Percentiles rank a stretch among this genome's conserved stretches.
Conservation (phyloP, 495 filamentous ascomycete species). For the Sphaerosporella brunnea region DNA sequence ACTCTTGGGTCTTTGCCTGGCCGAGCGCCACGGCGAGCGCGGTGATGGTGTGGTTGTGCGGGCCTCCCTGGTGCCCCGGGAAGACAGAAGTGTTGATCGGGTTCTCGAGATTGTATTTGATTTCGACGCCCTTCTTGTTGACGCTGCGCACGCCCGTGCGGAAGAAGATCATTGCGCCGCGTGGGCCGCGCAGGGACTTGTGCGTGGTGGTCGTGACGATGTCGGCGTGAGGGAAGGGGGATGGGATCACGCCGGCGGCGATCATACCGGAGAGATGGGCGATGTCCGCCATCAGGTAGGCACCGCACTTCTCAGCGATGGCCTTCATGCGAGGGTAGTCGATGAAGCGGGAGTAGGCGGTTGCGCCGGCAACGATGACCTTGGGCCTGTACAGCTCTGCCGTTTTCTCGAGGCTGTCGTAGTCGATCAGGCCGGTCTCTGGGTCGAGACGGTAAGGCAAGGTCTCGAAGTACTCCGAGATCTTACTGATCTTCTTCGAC, state of each 20-base stretch:
- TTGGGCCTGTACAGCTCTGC: conserved; percentile 82
- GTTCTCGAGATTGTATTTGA: conserved; percentile 77
- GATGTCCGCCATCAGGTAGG: conserved; percentile 88
- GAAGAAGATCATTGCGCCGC: conserved; percentile 97
- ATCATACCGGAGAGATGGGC: conserved; percentile 94
- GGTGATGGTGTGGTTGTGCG: conserved; percentile 97
- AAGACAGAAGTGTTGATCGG: conserved; percentile 95
- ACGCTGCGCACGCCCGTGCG: conserved; percentile 72
- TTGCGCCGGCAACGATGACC: conserved; percentile 85
- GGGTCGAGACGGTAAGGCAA: conserved; percentile 84
- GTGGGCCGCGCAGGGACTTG: conserved; percentile 86
- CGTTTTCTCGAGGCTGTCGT: conserved; percentile 68
- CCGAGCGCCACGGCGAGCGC: conserved; percentile 84
- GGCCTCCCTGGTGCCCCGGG: conserved; percentile 95
- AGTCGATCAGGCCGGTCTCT: conserved; percentile 83
- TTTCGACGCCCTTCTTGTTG: conserved; percentile 65
- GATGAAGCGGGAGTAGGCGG: conserved; percentile 84
- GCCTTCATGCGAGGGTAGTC: conserved; percentile 78
- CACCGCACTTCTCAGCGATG: conserved; percentile 76
- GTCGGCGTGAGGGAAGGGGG: conserved; percentile 77
- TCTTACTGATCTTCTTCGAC: conserved; percentile 92
- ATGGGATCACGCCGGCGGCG: conserved; percentile 73
- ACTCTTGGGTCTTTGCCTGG: conserved; percentile 79
- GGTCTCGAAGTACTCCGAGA: conserved; percentile 98
- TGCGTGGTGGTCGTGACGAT: conserved; percentile 97